Evolutionary conservation across 768 basidiomycete genomes (phyloP).

Genomic region (Lentinula guzmanii): DNA sequence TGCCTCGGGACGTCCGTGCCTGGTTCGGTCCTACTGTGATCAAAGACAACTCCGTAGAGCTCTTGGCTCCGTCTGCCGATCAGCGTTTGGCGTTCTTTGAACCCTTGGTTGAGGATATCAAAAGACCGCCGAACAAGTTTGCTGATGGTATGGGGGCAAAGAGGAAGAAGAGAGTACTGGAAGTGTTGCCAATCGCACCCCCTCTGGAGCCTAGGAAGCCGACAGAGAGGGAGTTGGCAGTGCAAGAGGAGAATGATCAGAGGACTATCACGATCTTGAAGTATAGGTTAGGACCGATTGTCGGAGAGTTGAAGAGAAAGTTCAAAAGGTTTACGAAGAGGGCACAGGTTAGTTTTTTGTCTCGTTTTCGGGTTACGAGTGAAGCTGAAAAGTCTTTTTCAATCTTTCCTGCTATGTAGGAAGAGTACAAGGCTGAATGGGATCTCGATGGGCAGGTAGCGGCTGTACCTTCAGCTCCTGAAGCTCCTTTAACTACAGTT

Average conservation of each 20-base stretch:
- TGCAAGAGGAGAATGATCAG: conserved; percentile 80
- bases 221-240: conserved; percentile 72
- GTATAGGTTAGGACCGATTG: conserved; percentile 84
- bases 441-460: conserved; percentile 24
- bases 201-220: conserved; percentile 83
- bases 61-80: conserved; percentile 43
- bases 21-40: conserved; percentile 87
- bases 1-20: conserved; percentile 77
- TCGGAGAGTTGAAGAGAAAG: conserved; percentile 87
- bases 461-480: not conserved
- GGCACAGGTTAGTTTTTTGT: conserved; percentile 51
- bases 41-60: conserved; percentile 52
- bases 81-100: conserved; percentile 76
- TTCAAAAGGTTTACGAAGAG: conserved; percentile 86
- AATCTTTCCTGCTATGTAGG: not conserved
- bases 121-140: conserved; percentile 78
- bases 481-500: not conserved
- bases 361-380: not conserved
- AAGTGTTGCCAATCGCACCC: conserved; percentile 83
- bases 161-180: conserved; percentile 77
- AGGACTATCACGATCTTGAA: conserved; percentile 75
- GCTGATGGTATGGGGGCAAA: conserved; percentile 69
- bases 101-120: conserved; percentile 61
- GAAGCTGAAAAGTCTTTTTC: not conserved
- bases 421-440: conserved; percentile 62